These are phyloP conservation scores for Starmerella bombicola DNA, from an alignment of 805 yeast genomes.

Conservation along the genomic window DNA sequence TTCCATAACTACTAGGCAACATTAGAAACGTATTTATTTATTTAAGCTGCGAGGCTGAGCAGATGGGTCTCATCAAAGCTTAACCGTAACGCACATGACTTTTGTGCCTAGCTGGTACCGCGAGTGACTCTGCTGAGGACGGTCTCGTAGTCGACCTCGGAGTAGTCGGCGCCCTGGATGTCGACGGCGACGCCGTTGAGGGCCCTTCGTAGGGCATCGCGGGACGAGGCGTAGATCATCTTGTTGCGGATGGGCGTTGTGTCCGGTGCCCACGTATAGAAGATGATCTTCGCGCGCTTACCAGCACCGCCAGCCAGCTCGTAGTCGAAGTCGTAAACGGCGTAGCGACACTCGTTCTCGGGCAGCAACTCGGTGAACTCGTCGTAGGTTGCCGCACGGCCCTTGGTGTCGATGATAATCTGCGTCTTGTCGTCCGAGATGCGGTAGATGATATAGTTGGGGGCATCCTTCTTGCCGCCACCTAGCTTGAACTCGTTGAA, in stretches of 20 bases:
- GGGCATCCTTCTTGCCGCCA: conserved; percentile 42
- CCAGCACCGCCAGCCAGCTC: conserved; percentile 85
- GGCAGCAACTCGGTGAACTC: conserved; percentile 78
- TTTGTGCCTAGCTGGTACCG: conserved; percentile 47
- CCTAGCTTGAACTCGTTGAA: conserved; percentile 95
- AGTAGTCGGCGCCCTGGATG: conserved; percentile 94
- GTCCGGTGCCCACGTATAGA: conserved; percentile 93
- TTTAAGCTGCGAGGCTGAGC: no score
- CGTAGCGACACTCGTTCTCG: conserved; percentile 92
- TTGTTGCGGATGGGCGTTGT: conserved; percentile 85
- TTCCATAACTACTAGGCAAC: no score
- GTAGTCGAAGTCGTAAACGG: conserved; percentile 93
- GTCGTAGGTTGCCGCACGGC: conserved; percentile 66
- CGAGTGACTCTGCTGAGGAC: conserved; percentile 81
- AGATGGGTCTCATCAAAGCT: no score
- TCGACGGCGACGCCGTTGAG: conserved; percentile 89
- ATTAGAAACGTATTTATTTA: no score
- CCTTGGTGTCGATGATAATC: conserved; percentile 79
- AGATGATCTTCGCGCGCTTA: conserved; percentile 65
- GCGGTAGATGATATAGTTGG: conserved; percentile 68
- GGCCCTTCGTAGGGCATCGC: conserved; percentile 95
- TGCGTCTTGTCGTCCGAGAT: conserved; percentile 79
- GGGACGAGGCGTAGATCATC: conserved; percentile 98
- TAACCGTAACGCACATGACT: no score
- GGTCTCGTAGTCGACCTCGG: conserved; percentile 90